Base-by-base conservation (phyloP, 2,329 filamentous ascomycete genomes). In the Ophiobolus disseminans region DNA sequence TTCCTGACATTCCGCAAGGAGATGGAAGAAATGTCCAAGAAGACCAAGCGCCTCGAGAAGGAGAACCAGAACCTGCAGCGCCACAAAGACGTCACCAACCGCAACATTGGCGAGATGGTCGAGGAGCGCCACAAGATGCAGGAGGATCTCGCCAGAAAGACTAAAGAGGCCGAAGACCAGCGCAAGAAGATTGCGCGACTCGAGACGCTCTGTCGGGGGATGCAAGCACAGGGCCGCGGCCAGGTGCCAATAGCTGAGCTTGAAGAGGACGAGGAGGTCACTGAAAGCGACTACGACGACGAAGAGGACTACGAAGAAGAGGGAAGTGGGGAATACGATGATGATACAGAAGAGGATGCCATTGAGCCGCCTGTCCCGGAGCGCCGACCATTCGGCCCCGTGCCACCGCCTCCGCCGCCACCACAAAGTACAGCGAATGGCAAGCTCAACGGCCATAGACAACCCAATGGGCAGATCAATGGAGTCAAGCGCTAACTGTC, bases 21-120 rank as follows among this genome's bases (percentile, higher is more conserved):
- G 76, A 97, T 97, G 92, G 94, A 97, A 76, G 94, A 97, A 69
- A 97, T 97, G 92, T 96, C 92, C 1, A 97, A 97, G 78, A 97
- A 97, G 78, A 96, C 93, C 5, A 97, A 97, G 75, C 87, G 91
- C 20, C 80, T 99, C 43, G 94, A 99, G 73, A 96, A 96, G 76
- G 94, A 99, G 69, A 97, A 99, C 66, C 88, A 94, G 63, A 88
- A 85, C 14, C 82, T 96, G 41, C 96, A 91, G 59, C 86, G 93
- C 46, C 96, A 97, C 74, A 93, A 97, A 73, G 92, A 97, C 63
- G 86, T 90, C 38, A 95, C 92, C 20, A 94, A 94, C 66, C 87
- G 90, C 59, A 97, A 96, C 73, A 97, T 99, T 68, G 85, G 97
- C 50, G 90, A 94, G 68, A 96, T 97, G 93, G 94, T 93, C 3